Conservation (phyloP, 1,139 yeast genomes). For the Suhomyces ambrosiae region DNA sequence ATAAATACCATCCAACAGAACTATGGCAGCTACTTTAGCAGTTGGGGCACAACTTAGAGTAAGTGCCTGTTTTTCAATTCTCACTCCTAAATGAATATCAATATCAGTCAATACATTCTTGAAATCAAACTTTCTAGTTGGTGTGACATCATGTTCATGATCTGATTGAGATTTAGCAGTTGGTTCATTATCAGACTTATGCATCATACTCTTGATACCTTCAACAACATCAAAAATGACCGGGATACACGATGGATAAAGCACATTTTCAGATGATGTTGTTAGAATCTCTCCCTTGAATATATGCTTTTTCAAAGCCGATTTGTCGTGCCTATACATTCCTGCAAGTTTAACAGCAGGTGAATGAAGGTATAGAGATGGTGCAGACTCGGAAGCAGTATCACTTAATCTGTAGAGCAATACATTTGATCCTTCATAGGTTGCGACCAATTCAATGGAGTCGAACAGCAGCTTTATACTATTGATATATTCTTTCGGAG, state of each 20-base stretch:
- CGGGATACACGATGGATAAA: slow-evolving; percentile 79
- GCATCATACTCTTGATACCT: slow-evolving; percentile 46
- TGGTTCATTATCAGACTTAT: slow-evolving; percentile 5
- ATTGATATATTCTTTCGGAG: slow-evolving; percentile 20
- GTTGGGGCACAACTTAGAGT: slow-evolving; percentile 88
- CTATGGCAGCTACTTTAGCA: slow-evolving; percentile 87
- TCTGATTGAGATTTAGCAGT: neutral
- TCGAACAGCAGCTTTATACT: slow-evolving; percentile 37
- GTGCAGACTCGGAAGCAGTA: slow-evolving; percentile 43
- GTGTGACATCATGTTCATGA: neutral
- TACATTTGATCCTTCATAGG: slow-evolving; percentile 73
- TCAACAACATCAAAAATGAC: slow-evolving; percentile 61
- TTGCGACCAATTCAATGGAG: slow-evolving; percentile 53
- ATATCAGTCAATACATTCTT: slow-evolving; percentile 48
- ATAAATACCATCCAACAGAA: slow-evolving; percentile 66
- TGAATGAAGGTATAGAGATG: slow-evolving; percentile 67
- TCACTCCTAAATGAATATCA: slow-evolving; percentile 65
- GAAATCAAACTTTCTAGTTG: slow-evolving; percentile 26
- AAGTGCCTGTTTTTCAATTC: slow-evolving; percentile 71
- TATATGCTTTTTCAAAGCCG: slow-evolving; percentile 39
- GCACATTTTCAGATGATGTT: slow-evolving; percentile 70
- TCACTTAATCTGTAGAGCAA: slow-evolving; percentile 50
- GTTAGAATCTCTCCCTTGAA: slow-evolving; percentile 59
- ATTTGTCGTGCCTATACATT: slow-evolving; percentile 32
- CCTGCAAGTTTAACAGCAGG: slow-evolving; percentile 70